Conservation (phyloP, 495 filamentous ascomycete genomes). For the Daldinia decipiens region DNA sequence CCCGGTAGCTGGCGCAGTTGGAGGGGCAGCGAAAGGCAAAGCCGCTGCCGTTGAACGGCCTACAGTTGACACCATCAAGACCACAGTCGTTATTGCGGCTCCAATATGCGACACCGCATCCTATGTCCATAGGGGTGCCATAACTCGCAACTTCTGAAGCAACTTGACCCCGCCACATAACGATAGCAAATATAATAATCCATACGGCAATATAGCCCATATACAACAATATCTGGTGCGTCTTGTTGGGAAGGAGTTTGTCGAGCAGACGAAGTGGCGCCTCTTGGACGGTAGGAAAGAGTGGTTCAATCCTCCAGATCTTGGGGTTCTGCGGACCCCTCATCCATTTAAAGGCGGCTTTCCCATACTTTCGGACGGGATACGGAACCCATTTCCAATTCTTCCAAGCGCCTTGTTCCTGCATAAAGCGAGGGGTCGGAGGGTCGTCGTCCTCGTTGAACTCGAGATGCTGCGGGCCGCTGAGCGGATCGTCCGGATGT, state of each 20-base stretch:
- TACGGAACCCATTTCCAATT: conserved; percentile 61
- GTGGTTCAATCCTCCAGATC: conserved; percentile 71
- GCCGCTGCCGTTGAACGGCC: conserved; percentile 76
- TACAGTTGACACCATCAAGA: conserved; percentile 79
- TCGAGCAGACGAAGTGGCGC: conserved; percentile 72
- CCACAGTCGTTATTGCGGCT: conserved; percentile 77
- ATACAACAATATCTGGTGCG: conserved; percentile 67
- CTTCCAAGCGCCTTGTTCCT: conserved; percentile 49
- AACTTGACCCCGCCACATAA: conserved; percentile 71
- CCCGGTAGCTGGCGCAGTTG: conserved; percentile 71
- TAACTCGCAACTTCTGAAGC: conserved; percentile 75
- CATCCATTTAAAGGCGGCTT: conserved; percentile 68
- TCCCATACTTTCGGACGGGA: conserved; percentile 53
- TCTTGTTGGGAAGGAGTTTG: conserved; percentile 69
- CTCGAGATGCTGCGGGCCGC: conserved; percentile 32
- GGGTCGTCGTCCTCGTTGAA: conserved; percentile 43
- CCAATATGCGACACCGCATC: conserved; percentile 76
- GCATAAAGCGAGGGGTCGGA: conserved; percentile 54
- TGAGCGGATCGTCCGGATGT: conserved; percentile 41
- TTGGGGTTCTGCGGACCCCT: conserved; percentile 74
- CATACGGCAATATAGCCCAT: conserved; percentile 72
- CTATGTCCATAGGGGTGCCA: conserved; percentile 70
- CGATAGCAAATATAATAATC: conserved; percentile 75
- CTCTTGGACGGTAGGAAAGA: conserved; percentile 75
- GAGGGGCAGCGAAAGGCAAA: conserved; percentile 84